Evolutionary conservation across 2,329 filamentous ascomycete genomes (phyloP), one percentile per base, ranked within the genome.

Genomic region (Bipolaris cookei): DNA sequence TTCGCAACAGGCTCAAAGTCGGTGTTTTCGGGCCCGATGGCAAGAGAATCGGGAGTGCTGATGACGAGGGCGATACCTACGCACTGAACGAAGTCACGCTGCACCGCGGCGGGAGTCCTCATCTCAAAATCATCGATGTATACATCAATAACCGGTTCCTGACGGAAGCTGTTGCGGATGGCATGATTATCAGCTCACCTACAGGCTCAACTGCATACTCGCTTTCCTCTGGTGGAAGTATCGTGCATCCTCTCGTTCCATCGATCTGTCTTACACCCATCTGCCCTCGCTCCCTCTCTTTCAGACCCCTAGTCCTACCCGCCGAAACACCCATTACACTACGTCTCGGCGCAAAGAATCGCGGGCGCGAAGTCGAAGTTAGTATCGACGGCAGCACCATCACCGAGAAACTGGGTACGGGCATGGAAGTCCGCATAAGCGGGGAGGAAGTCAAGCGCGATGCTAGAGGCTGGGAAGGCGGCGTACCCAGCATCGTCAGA

Each of bases 51-150:
- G 66, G 67, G 43, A 56, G 60, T 41, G 37, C 67, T 21, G 42
- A 28, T 49, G 16, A 28, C 50, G 16, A 63, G 66, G 76, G n/a
- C 70, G 65, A 78, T 57, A 82, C 84, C 2, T 86, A 87, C 67
- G 95, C 95, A 48, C 91, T 98, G 80, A 99, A 99, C 75, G 95
- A 99, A 77, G 88, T 99, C 10, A 89, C 96, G 1, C 89, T 99
- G 34, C 95, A 99, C 76, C 88, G 95, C 20, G 95, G 95, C 38
- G 88, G 90, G 32, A 89, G 94, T 62, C 92, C 95, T 0, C 94
- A 98, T 76, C 84, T 99, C 5, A 91, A 92, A 35, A 89, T 97
- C 64, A 91, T 99, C 65, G 91, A 96, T 70, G 91, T 99, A 41
- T 95, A 88, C 69, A 89, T 98, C 58, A 93, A 93, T 67, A 90